Evolutionary conservation across 306 rosid species (phyloP), one percentile per base, ranked within the genome.

Genomic region (Quercus glauca): DNA sequence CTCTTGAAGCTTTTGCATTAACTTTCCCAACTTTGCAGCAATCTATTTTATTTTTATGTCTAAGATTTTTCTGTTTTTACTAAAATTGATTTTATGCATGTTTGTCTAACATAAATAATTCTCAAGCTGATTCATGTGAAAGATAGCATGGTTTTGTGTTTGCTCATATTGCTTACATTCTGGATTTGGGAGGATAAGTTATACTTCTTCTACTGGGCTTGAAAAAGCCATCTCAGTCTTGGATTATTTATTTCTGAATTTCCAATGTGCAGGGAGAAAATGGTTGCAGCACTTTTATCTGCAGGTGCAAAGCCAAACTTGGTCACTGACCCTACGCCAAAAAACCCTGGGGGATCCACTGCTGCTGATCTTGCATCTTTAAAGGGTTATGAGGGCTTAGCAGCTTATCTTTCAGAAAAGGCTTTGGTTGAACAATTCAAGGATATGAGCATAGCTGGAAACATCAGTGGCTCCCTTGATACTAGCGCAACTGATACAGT

Each of bases 371-470:
- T 96, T 83, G 98, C 98, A 82, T 86, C 55, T 70, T 55, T 76
- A 71, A 87, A 83, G 20, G 96, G 98, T 78, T 88, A 85, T 79
- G 88, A 86, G 29, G 99, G 99, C 75, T 86, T 96, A 80, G 88
- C 99, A 69, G 99, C 88, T 69, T 96, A 87, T 85, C 99, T 96
- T 86, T 96, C 99, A 3, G 99, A 96, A 78, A 93, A 91, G 86
- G 88, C 91, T 79, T 86, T 96, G 81, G 83, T 96, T 82, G 85
- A 77, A 85, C 99, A 96, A 72, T 91, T 93, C 79, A 73, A 89
- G 41, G 94, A 90, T 19, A 96, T 96, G 99, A 85, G 90, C 69
- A 2, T 88, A 5, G 99, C 98, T 59, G 99, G 99, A 86, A 93
- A 93, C 80, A 82, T 84, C 81, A 89, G 93, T 80, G 98, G 99